Evolutionary conservation across 257 asterid genomes (phyloP).

Genomic region (Nicotiana benthamiana): DNA sequence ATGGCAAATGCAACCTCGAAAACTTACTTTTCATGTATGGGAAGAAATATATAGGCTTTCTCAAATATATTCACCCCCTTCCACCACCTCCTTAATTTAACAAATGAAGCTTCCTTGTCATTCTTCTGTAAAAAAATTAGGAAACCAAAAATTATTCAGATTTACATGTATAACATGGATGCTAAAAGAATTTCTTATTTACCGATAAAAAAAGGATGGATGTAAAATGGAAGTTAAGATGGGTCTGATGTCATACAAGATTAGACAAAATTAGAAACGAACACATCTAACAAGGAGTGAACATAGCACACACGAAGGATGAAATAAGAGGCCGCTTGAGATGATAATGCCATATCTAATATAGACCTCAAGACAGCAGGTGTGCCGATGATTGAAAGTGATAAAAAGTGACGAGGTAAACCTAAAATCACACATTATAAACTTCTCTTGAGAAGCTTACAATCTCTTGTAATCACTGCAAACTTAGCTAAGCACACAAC

Average conservation of each 20-base stretch:
- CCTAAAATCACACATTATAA: neutral
- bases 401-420: neutral
- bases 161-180: neutral
- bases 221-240: neutral
- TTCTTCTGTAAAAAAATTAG: conserved; percentile 28
- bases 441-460: neutral
- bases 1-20: neutral
- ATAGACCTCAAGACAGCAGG: neutral
- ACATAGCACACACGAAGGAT: neutral
- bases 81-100: conserved; percentile 98
- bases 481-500: neutral
- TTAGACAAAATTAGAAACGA: neutral
- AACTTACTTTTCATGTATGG: conserved; percentile 84
- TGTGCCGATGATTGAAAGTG: neutral
- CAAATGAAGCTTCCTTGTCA: conserved; percentile 50
- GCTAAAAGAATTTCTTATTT: neutral
- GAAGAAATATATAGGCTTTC: conserved; percentile 82
- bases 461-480: neutral
- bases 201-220: neutral
- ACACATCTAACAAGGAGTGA: neutral
- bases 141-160: neutral
- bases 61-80: conserved; percentile 85
- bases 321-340: neutral
- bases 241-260: neutral
- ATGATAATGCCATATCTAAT: neutral